These are phyloP conservation scores for Stygiomarasmius scandens DNA, from an alignment of 1,284 basidiomycete genomes.

Conservation along the genomic window DNA sequence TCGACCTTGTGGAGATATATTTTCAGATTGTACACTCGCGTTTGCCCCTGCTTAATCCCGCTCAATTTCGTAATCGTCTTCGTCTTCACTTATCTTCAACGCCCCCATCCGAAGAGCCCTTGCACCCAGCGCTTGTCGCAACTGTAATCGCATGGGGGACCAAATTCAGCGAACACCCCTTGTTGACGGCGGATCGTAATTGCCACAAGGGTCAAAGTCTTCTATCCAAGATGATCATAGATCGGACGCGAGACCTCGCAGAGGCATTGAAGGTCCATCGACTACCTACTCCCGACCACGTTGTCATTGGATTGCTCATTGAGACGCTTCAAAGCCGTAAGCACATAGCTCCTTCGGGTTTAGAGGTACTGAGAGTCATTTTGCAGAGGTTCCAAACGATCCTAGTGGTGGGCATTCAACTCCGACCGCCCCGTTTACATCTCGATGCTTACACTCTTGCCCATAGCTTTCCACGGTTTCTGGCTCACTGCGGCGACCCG, in stretches of 20 bases:
- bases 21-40: slow-evolving; percentile 88
- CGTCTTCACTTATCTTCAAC: slow-evolving; percentile 43
- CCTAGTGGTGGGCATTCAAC: slow-evolving; percentile 50
- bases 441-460: slow-evolving; percentile 3
- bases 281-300: slow-evolving; percentile 78
- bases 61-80: slow-evolving; percentile 71
- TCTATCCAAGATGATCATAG: slow-evolving; percentile 76
- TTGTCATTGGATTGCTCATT: slow-evolving; percentile 74
- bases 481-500: slow-evolving; percentile 79
- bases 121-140: slow-evolving; percentile 79
- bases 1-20: slow-evolving; percentile 87
- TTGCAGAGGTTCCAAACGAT: slow-evolving; percentile 67
- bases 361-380: slow-evolving; percentile 10
- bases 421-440: slow-evolving; percentile 7
- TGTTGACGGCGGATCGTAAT: slow-evolving; percentile 77
- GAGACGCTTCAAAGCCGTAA: slow-evolving; percentile 82
- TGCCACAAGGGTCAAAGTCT: slow-evolving; percentile 73
- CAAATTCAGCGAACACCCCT: slow-evolving; percentile 86
- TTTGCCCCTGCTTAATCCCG: slow-evolving; percentile 78
- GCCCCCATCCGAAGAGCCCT: slow-evolving; percentile 36
- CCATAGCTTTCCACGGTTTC: slow-evolving; percentile 75
- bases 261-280: slow-evolving; percentile 86
- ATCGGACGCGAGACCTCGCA: slow-evolving; percentile 80
- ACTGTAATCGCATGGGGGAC: slow-evolving; percentile 92
- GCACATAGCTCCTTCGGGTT: slow-evolving; percentile 31